Evolutionary conservation across 2,329 filamentous ascomycete species (phyloP).

Genomic region (Trichoderma asperellum): DNA sequence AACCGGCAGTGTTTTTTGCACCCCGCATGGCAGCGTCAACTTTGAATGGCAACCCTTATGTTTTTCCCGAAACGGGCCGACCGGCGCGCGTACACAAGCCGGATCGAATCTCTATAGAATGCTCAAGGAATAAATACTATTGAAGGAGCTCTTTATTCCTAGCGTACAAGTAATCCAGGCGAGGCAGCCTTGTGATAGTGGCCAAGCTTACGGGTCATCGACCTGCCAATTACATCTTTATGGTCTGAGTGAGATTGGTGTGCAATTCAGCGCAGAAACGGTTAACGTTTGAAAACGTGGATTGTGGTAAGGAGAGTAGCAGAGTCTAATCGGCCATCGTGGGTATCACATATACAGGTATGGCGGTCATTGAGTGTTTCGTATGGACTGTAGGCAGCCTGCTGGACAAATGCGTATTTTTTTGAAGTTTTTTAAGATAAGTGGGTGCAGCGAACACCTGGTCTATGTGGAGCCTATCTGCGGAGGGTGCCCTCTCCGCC

Average conservation of each 20-base stretch:
- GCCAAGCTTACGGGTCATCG: conserved; percentile 10
- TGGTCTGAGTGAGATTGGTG: neutral
- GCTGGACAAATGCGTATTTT: conserved; percentile 5
- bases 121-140: neutral
- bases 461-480: neutral
- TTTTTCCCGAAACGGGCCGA: conserved; percentile 7
- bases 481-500: neutral
- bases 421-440: neutral
- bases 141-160: neutral
- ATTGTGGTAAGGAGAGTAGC: neutral
- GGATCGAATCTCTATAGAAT: neutral
- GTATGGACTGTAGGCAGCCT: neutral
- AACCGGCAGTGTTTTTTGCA: no score
- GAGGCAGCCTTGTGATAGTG: neutral
- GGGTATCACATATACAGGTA: neutral
- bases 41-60: neutral
- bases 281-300: neutral
- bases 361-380: neutral
- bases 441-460: neutral
- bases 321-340: neutral
- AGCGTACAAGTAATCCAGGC: neutral
- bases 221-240: conserved; percentile 22
- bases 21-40: no score
- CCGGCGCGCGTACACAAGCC: neutral
- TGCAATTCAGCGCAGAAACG: neutral